phyloP scores from a whole-genome alignment of 768 basidiomycete species.

The Lactifluus pinguis region DNA sequence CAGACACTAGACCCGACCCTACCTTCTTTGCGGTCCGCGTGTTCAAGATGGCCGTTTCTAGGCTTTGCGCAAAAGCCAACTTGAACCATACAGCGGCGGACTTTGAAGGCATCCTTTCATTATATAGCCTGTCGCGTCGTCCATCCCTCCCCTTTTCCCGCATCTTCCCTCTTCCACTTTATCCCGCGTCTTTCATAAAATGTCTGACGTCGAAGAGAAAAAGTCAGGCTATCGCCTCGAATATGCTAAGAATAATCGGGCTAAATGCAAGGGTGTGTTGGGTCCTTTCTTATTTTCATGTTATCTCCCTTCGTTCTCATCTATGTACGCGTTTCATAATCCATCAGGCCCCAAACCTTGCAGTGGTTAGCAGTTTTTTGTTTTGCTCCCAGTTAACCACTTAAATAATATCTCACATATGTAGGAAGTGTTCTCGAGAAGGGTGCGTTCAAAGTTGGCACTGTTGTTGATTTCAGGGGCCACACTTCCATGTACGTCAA shows the following conservation, averaged over 20 bases:
- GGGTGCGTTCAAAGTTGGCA: constrained; percentile 64
- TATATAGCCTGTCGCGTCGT: constrained; percentile 20
- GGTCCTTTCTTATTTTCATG: constrained; percentile 20
- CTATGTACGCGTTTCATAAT: constrained; percentile 21
- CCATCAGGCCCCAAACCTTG: constrained; percentile 68
- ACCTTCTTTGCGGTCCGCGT: not conserved
- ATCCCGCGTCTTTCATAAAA: constrained; percentile 16
- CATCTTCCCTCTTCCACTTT: constrained; percentile 17
- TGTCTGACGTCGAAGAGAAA: constrained; percentile 36
- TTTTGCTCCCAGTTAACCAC: not conserved
- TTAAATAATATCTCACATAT: constrained; percentile 9
- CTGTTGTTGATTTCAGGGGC: constrained; percentile 65
- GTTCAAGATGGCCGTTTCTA: constrained; percentile 11
- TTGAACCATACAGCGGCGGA: constrained; percentile 27
- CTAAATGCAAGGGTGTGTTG: constrained; percentile 70
- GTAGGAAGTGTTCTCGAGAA: constrained; percentile 65
- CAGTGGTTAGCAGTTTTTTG: constrained; percentile 36
- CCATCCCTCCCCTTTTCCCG: constrained; percentile 20
- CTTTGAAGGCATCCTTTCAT: constrained; percentile 25
- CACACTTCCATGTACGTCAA: constrained; percentile 51
- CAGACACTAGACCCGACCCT: not conserved
- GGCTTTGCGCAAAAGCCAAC: constrained; percentile 14
- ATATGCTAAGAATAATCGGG: constrained; percentile 56
- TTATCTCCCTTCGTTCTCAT: constrained; percentile 21
- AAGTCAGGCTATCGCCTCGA: constrained; percentile 69